Conservation (phyloP, 139 green algal genomes). For the Diplosphaera chodatii region DNA sequence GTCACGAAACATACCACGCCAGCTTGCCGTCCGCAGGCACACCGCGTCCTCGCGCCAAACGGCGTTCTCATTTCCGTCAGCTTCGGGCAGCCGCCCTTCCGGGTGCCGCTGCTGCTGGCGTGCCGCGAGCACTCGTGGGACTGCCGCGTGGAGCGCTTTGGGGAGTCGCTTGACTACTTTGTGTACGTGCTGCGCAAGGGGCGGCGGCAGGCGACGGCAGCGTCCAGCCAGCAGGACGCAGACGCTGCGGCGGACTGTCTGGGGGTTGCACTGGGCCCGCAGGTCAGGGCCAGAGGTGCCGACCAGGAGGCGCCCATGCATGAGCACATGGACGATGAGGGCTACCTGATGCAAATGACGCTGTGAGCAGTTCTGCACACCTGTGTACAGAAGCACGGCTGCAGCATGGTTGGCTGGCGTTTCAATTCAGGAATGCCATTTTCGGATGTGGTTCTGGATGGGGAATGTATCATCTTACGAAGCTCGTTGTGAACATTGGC, state of each 20-base stretch:
- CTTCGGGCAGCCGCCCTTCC: conserved; percentile 50
- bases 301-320: conserved; percentile 2
- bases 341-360: conserved; percentile 9
- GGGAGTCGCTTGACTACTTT: conserved; percentile 13
- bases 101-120: conserved; percentile 24
- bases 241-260: not conserved
- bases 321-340: conserved; percentile 21
- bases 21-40: too few relatives aligned
- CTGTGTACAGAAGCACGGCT: too few relatives aligned
- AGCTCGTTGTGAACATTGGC: too few relatives aligned
- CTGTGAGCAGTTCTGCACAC: too few relatives aligned
- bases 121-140: not conserved
- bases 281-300: not conserved
- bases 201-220: not conserved
- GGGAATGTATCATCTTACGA: too few relatives aligned
- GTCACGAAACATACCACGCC: too few relatives aligned
- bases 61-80: conserved; percentile 41
- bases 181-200: conserved; percentile 15
- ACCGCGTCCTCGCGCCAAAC: conserved; percentile 27
- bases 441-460: too few relatives aligned
- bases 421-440: too few relatives aligned
- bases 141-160: conserved; percentile 5
- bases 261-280: not conserved
- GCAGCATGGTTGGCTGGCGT: too few relatives aligned
- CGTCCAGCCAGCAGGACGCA: not conserved